Conservation (phyloP, 805 yeast species). For the Millerozyma acaciae region DNA sequence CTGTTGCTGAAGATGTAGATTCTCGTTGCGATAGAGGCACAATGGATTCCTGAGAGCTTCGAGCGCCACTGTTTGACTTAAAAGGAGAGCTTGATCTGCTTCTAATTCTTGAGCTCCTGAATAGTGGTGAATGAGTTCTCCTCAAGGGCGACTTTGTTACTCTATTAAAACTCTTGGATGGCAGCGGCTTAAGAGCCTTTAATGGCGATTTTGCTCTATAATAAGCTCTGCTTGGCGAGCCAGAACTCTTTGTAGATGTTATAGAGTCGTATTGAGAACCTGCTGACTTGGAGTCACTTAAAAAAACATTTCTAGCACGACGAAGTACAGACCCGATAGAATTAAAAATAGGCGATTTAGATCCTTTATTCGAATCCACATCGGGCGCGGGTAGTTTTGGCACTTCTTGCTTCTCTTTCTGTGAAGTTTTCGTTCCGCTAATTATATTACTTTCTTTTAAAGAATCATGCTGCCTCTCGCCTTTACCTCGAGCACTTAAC, state of each 20-base stretch:
- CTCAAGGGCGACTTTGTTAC: constrained; percentile 2
- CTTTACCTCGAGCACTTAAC: too few species aligned
- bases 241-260: not conserved
- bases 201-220: constrained; percentile 1
- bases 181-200: not conserved
- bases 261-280: constrained; percentile 3
- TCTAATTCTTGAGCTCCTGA: not conserved
- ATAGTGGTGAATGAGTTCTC: not conserved
- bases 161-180: not conserved
- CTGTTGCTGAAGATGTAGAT: not conserved
- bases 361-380: too few species aligned
- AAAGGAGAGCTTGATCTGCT: constrained; percentile 11
- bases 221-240: not conserved
- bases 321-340: constrained; percentile 9
- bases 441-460: too few species aligned
- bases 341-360: constrained; percentile 3
- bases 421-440: too few species aligned
- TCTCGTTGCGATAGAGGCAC: too few species aligned
- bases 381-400: not conserved
- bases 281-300: constrained; percentile 2
- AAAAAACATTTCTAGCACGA: constrained; percentile 10
- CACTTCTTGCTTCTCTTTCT: not conserved
- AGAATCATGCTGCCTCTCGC: too few species aligned
- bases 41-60: constrained; percentile 9
- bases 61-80: constrained; percentile 8